Base-by-base conservation (phyloP, 139 green algal species). In the Klebsormidium nitens region DNA sequence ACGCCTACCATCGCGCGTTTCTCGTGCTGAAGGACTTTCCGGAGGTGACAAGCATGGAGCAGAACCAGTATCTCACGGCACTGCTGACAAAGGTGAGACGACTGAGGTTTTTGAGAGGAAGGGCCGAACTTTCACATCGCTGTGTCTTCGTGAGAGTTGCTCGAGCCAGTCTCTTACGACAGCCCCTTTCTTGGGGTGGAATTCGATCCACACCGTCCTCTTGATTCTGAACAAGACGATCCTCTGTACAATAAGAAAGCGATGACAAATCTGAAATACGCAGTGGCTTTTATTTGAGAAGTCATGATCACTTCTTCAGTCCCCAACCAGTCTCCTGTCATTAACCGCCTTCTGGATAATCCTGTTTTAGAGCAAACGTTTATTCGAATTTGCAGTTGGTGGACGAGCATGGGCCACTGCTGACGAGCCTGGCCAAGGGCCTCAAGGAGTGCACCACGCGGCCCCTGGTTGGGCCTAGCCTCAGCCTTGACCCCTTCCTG, bases 401-500 rank as follows among this genome's bases (percentile, higher is more conserved):
- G 46, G 91, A 96, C 69, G 76, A 91, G 39, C 62, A 73, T 88
- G 85, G 84, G 1, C 86, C 87, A 6, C 89, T 96, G 89, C 81
- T 96, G 52, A 86, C 92, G 38, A 66, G 69, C 1, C 82, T 96
- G 48, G 91, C 91, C 6, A 70, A 63, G 8, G 91, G 91, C 0
- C 74, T 96, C 49, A 74, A 82, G 2, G 91, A 96, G 81, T 88
- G 83, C 55, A 82, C 60, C 19, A 67, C 66, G 37, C 86, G 86
- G 66, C 77, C 85, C 28, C 76, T 95, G 36, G 83, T 95, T 36
- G 89, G 90, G n/a, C 42, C 50, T 31, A 36, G 66, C 58, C 83
- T 96, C 63, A 66, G 90, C 36, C 82, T 96, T 66, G 87, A 95
- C 75, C 26, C 40, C 26, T 92, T 92, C 71, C 82, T 92, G 44